Evolutionary conservation across 2,329 filamentous ascomycete genomes (phyloP).

Genomic region (Cladosporium sp.): DNA sequence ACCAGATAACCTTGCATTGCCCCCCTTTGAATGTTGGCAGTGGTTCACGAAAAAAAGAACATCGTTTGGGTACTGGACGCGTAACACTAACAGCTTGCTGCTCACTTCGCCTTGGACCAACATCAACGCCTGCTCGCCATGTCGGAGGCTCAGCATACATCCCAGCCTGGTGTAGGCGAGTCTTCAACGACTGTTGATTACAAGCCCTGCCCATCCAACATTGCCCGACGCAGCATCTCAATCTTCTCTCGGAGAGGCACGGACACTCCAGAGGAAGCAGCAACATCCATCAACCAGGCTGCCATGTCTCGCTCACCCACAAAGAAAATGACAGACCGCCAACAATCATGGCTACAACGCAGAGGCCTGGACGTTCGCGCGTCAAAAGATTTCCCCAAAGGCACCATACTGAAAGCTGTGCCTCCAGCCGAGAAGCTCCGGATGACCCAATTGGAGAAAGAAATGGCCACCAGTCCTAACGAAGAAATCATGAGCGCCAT

Average conservation of each 20-base stretch:
- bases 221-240: slow-evolving; percentile 28
- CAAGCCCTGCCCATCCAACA: neutral
- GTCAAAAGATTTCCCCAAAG: slow-evolving; percentile 13
- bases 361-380: neutral
- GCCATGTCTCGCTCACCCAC: slow-evolving; percentile 4
- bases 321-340: slow-evolving; percentile 20
- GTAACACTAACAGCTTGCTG: neutral
- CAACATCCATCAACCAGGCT: slow-evolving; percentile 19
- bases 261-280: slow-evolving; percentile 22
- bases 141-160: neutral
- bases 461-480: slow-evolving; percentile 37
- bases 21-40: neutral
- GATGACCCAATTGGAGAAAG: slow-evolving; percentile 31
- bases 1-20: neutral
- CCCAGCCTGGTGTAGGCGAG: neutral
- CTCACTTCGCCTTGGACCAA: neutral
- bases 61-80: neutral
- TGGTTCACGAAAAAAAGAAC: neutral
- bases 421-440: slow-evolving; percentile 24
- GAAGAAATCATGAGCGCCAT: slow-evolving; percentile 33
- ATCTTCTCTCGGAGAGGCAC: slow-evolving; percentile 34
- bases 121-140: neutral
- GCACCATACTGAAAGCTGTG: slow-evolving; percentile 30
- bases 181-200: neutral
- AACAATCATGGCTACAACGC: slow-evolving; percentile 22